A percentile compares a stretch with the other conserved stretches of the same genome.
Evolutionary conservation across 805 yeast genomes (phyloP).

Genomic region (Alloascoidea africana): DNA sequence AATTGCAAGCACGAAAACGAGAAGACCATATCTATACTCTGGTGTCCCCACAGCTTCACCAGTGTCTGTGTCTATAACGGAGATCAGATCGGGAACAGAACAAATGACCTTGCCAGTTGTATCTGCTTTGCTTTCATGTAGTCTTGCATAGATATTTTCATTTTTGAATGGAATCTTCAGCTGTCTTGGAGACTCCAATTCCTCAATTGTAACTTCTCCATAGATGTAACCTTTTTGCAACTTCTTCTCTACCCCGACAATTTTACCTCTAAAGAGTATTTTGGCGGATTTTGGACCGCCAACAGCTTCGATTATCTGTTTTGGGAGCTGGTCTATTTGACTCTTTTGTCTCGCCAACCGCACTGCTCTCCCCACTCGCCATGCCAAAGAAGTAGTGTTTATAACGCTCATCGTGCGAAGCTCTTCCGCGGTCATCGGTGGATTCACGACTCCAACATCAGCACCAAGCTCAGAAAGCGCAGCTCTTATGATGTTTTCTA

Average conservation of each 20-base stretch:
- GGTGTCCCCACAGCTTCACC: constrained; percentile 34
- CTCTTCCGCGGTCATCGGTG: constrained; percentile 19
- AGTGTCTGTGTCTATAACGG: constrained; percentile 25
- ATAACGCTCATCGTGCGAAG: constrained; percentile 17
- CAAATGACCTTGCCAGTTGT: constrained; percentile 20
- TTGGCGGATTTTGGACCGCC: constrained; percentile 20
- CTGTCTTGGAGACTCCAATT: constrained; percentile 6
- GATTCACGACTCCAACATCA: constrained; percentile 21
- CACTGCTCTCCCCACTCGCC: constrained; percentile 34
- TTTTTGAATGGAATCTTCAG: constrained; percentile 32
- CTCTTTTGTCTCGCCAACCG: constrained; percentile 20
- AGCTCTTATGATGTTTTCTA: constrained; percentile 26
- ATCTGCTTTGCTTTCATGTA: constrained; percentile 9
- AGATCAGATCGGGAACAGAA: constrained; percentile 30
- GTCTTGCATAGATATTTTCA: constrained; percentile 25
- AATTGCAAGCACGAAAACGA: constrained; percentile 26
- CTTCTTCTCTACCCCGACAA: constrained; percentile 25
- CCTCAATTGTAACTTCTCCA: constrained; percentile 26
- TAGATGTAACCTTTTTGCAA: constrained; percentile 27
- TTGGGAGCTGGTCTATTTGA: constrained; percentile 21
- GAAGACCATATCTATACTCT: constrained; percentile 29
- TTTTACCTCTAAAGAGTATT: constrained; percentile 25
- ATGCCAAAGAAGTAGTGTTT: constrained; percentile 24
- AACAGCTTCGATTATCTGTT: constrained; percentile 21
- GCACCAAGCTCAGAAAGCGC: constrained; percentile 27